Percentiles rank a stretch among this genome's conserved stretches.
phyloP scores from a whole-genome alignment of 768 basidiomycete species.

The Crassisporium funariophilum region DNA sequence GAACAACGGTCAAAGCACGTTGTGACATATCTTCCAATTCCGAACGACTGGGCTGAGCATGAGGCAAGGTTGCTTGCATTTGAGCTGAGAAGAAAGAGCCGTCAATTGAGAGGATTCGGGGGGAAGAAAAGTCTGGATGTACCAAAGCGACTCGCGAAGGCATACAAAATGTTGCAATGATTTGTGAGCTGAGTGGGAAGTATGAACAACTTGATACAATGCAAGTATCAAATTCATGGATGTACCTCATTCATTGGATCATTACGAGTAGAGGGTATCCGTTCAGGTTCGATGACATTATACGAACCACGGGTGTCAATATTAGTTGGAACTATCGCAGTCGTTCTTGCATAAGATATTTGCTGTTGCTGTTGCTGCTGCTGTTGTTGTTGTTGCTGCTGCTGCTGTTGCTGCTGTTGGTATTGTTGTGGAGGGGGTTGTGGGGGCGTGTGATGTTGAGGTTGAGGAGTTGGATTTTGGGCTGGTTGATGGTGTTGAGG shows the following conservation, averaged over 20 bases:
- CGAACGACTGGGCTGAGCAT: slow-evolving; percentile 50
- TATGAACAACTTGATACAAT: slow-evolving; percentile 2
- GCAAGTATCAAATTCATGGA: neutral
- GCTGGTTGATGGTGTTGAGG: slow-evolving; percentile 4
- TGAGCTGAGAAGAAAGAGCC: slow-evolving; percentile 33
- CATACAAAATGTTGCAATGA: slow-evolving; percentile 61
- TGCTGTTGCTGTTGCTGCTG: slow-evolving; percentile 27
- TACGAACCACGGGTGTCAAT: slow-evolving; percentile 43
- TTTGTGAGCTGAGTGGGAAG: slow-evolving; percentile 49
- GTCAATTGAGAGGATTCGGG: slow-evolving; percentile 2
- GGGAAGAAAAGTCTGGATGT: slow-evolving; percentile 20
- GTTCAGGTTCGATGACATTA: slow-evolving; percentile 36
- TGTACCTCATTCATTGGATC: slow-evolving; percentile 48
- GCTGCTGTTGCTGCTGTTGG: slow-evolving; percentile 16
- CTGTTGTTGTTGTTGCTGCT: slow-evolving; percentile 23
- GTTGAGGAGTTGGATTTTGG: slow-evolving; percentile 18
- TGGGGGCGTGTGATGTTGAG: slow-evolving; percentile 17
- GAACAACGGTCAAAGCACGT: slow-evolving; percentile 65
- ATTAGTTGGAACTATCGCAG: slow-evolving; percentile 42
- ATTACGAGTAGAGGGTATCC: slow-evolving; percentile 35
- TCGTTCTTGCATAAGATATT: slow-evolving; percentile 39
- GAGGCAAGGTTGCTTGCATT: slow-evolving; percentile 47
- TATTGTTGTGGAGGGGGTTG: slow-evolving; percentile 17
- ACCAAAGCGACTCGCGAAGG: slow-evolving; percentile 74
- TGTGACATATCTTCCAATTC: slow-evolving; percentile 74